phyloP scores from a whole-genome alignment of 257 asterid species.

The Solanum chilense region DNA sequence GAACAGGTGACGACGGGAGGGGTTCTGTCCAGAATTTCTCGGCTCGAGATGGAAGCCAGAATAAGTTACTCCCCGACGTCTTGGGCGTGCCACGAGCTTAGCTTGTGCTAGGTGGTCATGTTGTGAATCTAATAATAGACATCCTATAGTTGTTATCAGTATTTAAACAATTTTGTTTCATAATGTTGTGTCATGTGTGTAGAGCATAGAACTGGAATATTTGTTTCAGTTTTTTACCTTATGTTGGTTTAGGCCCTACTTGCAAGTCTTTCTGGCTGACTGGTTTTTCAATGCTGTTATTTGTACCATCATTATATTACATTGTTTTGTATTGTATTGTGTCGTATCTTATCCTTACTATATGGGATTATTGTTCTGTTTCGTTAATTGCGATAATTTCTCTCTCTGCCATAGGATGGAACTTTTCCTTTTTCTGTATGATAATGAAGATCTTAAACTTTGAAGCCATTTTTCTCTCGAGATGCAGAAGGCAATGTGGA shows the following conservation, averaged over 20 bases:
- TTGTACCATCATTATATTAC: not conserved
- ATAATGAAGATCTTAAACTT: not conserved
- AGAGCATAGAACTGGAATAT: not conserved
- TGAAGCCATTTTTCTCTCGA: not conserved
- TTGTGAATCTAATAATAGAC: not conserved
- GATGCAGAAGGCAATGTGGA: not conserved
- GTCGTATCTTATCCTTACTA: not conserved
- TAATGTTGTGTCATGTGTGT: not conserved
- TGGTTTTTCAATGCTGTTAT: not conserved
- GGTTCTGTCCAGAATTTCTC: not conserved
- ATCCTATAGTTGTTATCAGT: not conserved
- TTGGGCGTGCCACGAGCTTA: not conserved
- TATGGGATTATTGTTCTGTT: not conserved
- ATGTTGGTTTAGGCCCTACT: not conserved
- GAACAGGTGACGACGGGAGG: not conserved
- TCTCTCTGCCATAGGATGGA: not conserved
- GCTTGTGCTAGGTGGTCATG: not conserved
- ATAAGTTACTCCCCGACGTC: not conserved
- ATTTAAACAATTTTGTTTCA: not conserved
- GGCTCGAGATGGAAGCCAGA: not conserved
- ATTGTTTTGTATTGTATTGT: not conserved
- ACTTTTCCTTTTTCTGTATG: not conserved
- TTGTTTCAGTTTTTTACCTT: not conserved
- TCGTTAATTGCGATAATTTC: not conserved
- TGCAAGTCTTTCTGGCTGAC: not conserved